A percentile compares a stretch with the other conserved stretches of the same genome.
These are phyloP conservation scores for Oryza glaberrima DNA, from an alignment of 176 grass and related monocot species.

Conservation along the genomic window DNA sequence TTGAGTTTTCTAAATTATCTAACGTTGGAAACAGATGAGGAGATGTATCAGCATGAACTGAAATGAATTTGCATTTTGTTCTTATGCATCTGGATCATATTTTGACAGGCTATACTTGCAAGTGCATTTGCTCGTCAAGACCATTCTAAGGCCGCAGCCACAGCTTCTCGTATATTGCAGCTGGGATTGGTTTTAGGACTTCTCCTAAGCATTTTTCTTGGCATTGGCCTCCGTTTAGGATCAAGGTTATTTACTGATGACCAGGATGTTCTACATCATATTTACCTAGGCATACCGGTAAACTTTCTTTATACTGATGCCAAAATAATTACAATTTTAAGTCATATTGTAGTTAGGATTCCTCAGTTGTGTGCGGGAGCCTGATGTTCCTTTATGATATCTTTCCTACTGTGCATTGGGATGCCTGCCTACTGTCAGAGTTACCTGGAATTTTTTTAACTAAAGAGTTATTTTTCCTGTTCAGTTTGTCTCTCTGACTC, in stretches of 20 bases:
- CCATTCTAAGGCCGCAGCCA: constrained; percentile 50
- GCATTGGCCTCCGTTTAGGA: constrained; percentile 56
- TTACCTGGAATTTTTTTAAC: constrained; percentile 11
- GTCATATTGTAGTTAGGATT: constrained; percentile 9
- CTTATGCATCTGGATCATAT: background rate
- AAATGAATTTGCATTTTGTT: background rate
- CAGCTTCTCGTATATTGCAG: constrained; percentile 76
- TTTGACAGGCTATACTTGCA: constrained; percentile 82
- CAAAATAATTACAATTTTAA: background rate
- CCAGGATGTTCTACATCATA: constrained; percentile 56
- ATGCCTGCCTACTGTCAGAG: background rate
- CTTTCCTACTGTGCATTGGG: background rate
- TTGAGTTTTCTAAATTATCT: background rate
- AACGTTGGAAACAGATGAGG: background rate
- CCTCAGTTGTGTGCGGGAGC: background rate
- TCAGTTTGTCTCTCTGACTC: constrained; percentile 82
- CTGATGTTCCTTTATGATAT: background rate
- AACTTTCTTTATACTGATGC: constrained; percentile 4
- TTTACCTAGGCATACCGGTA: constrained; percentile 83
- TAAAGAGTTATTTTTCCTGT: constrained; percentile 2
- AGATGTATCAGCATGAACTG: background rate
- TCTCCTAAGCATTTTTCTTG: constrained; percentile 64
- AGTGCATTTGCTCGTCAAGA: constrained; percentile 84
- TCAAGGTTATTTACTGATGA: constrained; percentile 81
- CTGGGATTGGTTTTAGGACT: constrained; percentile 70